Conservation (phyloP, 176 grass and related monocot genomes). For the Avena atlantica region DNA sequence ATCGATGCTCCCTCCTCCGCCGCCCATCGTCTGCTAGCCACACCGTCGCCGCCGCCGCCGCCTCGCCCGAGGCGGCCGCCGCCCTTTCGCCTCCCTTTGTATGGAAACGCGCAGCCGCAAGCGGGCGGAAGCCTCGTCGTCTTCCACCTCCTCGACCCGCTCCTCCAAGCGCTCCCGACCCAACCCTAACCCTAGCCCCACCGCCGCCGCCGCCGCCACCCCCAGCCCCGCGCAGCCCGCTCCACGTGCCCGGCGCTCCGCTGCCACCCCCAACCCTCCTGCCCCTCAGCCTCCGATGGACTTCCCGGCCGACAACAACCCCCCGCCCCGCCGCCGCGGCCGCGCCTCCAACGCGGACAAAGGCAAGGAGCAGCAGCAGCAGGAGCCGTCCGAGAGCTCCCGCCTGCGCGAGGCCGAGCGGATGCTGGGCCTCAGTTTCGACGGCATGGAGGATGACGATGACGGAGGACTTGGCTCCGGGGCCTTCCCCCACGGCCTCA, state of each 20-base stretch:
- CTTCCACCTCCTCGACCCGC: constrained; percentile 62
- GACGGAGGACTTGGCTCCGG: constrained; percentile 51
- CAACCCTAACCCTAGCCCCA: constrained; percentile 50
- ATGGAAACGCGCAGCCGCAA: constrained; percentile 99
- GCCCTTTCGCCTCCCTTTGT: constrained; percentile 48
- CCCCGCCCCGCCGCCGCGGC: constrained; percentile 56
- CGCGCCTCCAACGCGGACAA: constrained; percentile 55
- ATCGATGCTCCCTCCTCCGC: constrained; percentile 19
- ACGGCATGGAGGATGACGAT: constrained; percentile 64
- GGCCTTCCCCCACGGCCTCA: constrained; percentile 69
- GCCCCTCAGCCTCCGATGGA: constrained; percentile 62
- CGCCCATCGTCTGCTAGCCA: constrained; percentile 33
- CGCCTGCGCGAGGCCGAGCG: constrained; percentile 67
- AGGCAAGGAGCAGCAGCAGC: constrained; percentile 77
- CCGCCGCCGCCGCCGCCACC: neutral
- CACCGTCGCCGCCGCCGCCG: constrained; percentile 22
- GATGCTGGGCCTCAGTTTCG: constrained; percentile 68
- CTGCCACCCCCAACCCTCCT: neutral
- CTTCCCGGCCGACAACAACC: constrained; percentile 48
- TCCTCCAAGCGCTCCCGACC: constrained; percentile 48
- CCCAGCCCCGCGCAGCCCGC: neutral
- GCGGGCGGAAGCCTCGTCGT: constrained; percentile 96
- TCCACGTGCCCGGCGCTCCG: constrained; percentile 42
- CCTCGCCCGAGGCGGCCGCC: constrained; percentile 38
- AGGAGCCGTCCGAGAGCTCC: constrained; percentile 54